A percentile compares a stretch with the other conserved stretches of the same genome.
Evolutionary conservation across 192 early-diverging fungal species (phyloP).

Genomic region (Polychytrium aggregatum): DNA sequence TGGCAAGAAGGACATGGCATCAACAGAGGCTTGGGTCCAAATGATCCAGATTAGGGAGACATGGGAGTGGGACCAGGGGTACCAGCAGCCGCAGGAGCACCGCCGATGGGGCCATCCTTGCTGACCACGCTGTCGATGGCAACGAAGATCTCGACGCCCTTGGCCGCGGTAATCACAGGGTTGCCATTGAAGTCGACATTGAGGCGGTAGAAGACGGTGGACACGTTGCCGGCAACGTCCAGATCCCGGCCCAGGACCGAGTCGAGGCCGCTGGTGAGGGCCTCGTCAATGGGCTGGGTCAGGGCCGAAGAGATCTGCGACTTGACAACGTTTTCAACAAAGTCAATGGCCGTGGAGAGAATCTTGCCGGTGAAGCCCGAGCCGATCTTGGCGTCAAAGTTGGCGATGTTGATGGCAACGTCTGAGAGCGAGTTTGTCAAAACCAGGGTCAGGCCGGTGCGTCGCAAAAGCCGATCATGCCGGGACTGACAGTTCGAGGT

Average conservation of each 20-base stretch:
- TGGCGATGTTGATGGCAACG: no score
- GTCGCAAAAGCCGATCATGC: no score
- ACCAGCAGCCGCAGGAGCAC: no score
- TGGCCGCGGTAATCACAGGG: slow-evolving; percentile 4
- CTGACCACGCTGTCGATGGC: slow-evolving; percentile 3
- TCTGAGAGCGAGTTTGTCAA: no score
- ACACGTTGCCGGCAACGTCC: slow-evolving; percentile 7
- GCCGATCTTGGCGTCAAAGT: slow-evolving; percentile 10
- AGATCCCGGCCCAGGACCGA: slow-evolving; percentile 4
- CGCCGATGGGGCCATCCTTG: slow-evolving; percentile 4
- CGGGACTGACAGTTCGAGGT: no score
- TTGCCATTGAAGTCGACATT: neutral
- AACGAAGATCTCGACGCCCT: slow-evolving; percentile 6
- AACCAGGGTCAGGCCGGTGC: no score
- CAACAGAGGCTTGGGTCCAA: no score
- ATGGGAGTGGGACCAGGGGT: no score
- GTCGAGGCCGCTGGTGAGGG: slow-evolving; percentile 1
- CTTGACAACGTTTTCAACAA: slow-evolving; percentile 2
- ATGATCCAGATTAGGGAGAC: no score
- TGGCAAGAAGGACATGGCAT: no score
- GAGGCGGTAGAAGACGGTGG: slow-evolving; percentile 4
- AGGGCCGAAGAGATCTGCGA: neutral
- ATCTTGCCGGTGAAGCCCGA: slow-evolving; percentile 4
- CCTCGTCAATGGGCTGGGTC: neutral
- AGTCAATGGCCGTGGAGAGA: neutral